Percentiles rank a stretch among this genome's conserved stretches.
These are phyloP conservation scores for Boletus rubescentipes DNA, from an alignment of 768 basidiomycete genomes.

Conservation along the genomic window DNA sequence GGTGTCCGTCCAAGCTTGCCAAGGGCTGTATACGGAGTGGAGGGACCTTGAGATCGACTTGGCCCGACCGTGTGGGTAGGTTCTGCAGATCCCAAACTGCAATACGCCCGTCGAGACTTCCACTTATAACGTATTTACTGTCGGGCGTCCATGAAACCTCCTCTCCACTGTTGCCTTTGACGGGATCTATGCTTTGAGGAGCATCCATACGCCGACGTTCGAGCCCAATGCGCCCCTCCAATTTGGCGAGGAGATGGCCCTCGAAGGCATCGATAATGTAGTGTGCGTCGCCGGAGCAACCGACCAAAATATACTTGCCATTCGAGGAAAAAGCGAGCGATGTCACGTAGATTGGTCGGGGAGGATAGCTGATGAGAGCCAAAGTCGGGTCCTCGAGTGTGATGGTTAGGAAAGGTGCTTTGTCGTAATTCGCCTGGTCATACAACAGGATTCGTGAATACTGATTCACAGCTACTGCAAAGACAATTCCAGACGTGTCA, in stretches of 20 bases:
- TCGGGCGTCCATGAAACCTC: conserved; percentile 96
- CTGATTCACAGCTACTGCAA: conserved; percentile 83
- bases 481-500: conserved; percentile 78
- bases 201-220: conserved; percentile 59
- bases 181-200: conserved; percentile 61
- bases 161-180: conserved; percentile 84
- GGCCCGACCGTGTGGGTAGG: conserved; percentile 50
- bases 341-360: conserved; percentile 87
- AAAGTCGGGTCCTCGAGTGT: conserved; percentile 81
- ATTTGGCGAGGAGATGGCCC: conserved; percentile 76
- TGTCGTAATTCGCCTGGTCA: conserved; percentile 84
- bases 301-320: conserved; percentile 86
- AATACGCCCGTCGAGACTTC: conserved; percentile 84
- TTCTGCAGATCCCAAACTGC: conserved; percentile 82
- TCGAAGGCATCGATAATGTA: conserved; percentile 93
- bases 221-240: conserved; percentile 82
- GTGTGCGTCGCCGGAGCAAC: conserved; percentile 90
- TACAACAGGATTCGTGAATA: conserved; percentile 83
- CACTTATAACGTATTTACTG: conserved; percentile 85
- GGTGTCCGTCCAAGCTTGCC: conserved; percentile 69
- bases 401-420: conserved; percentile 85
- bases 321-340: conserved; percentile 88
- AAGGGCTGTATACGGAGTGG: conserved; percentile 53
- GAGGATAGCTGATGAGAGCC: conserved; percentile 74
- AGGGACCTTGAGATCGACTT: conserved; percentile 53